These are phyloP conservation scores for Discostella stelligera DNA, from an alignment of 352 stramenopile genomes.

Conservation along the genomic window DNA sequence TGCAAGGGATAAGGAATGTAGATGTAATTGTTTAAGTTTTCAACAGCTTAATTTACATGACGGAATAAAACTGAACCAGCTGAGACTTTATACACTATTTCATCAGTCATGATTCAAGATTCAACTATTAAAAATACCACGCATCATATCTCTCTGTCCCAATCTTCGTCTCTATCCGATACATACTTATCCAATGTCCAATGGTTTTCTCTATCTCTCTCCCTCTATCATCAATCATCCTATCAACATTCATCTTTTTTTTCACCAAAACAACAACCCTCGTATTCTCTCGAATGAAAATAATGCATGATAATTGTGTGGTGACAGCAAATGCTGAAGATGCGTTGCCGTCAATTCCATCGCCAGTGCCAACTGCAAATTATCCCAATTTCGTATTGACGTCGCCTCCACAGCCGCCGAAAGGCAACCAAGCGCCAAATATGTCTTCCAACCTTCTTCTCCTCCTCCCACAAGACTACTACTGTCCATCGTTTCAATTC, in stretches of 20 bases:
- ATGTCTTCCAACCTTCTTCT: slow-evolving; percentile 15
- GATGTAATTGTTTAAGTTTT: background rate
- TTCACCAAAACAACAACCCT: background rate
- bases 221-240: no score
- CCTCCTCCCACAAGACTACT: background rate
- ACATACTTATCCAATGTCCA: no score
- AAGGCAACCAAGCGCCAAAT: slow-evolving; percentile 53
- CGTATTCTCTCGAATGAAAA: background rate
- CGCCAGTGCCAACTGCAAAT: slow-evolving; percentile 56
- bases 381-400: slow-evolving; percentile 61
- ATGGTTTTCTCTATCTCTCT: no score
- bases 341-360: slow-evolving; percentile 41
- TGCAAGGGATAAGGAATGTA: background rate
- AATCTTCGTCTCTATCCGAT: no score
- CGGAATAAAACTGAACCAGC: background rate
- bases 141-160: no score
- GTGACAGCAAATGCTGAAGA: background rate
- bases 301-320: background rate
- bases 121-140: no score
- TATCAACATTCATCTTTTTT: background rate
- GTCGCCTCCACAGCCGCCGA: slow-evolving; percentile 68
- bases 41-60: background rate
- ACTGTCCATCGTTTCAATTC: slow-evolving; percentile 36
- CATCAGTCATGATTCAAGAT: background rate
- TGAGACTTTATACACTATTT: background rate